Percentiles rank a stretch among this genome's conserved stretches.
Evolutionary conservation across 1,284 basidiomycete species (phyloP).

Genomic region (Golubevia pallescens): DNA sequence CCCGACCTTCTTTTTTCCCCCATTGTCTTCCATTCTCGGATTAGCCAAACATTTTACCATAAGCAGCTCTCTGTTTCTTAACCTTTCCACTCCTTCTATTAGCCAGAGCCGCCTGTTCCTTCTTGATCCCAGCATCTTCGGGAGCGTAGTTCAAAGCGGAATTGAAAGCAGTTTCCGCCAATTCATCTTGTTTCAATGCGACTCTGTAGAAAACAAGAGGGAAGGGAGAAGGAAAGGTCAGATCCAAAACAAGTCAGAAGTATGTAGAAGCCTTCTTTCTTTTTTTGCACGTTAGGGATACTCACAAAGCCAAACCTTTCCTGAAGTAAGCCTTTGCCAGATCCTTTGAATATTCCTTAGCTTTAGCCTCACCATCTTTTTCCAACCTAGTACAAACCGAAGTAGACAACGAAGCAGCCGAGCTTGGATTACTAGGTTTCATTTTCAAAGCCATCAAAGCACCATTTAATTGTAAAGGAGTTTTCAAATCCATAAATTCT

Average conservation of each 20-base stretch:
- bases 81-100: slow-evolving; percentile 30
- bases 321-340: slow-evolving; percentile 57
- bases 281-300: no score
- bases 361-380: no score
- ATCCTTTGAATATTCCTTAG: slow-evolving; percentile 22
- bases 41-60: slow-evolving; percentile 61
- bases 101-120: slow-evolving; percentile 33
- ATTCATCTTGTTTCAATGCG: slow-evolving; percentile 44
- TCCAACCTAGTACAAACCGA: no score
- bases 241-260: no score
- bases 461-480: slow-evolving; percentile 47
- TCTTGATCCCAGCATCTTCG: slow-evolving; percentile 53
- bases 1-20: no score
- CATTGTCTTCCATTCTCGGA: neutral
- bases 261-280: no score
- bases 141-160: slow-evolving; percentile 36
- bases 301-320: slow-evolving; percentile 28
- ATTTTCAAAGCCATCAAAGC: slow-evolving; percentile 50
- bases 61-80: slow-evolving; percentile 54
- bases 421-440: no score
- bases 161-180: slow-evolving; percentile 40
- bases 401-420: no score
- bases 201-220: no score
- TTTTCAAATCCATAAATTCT: slow-evolving; percentile 31
- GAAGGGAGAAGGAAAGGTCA: no score